phyloP scores from a whole-genome alignment of 1,284 basidiomycete species.

The Phylloporus sp. region DNA sequence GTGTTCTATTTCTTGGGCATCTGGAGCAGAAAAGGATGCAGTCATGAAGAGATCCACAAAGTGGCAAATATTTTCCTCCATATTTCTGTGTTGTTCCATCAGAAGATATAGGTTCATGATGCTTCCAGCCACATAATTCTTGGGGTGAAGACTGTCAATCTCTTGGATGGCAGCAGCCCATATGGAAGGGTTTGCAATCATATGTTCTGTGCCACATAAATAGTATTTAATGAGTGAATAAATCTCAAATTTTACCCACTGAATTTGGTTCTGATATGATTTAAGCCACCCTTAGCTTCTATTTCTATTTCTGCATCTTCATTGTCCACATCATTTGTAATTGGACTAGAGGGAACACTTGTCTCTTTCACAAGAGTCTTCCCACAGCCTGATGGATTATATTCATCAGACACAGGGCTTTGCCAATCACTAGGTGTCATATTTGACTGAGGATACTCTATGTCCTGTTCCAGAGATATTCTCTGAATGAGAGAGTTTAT shows the following conservation, averaged over 20 bases:
- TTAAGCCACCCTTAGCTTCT: background rate
- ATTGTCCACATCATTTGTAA: background rate
- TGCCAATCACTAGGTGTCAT: too few species aligned
- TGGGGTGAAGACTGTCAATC: conserved; percentile 12
- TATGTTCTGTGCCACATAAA: background rate
- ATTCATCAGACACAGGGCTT: too few species aligned
- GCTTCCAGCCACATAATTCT: conserved; percentile 13
- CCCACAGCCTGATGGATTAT: too few species aligned
- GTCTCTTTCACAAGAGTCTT: too few species aligned
- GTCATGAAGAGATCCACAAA: conserved; percentile 18
- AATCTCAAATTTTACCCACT: background rate
- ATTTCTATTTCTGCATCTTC: background rate
- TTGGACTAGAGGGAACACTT: background rate
- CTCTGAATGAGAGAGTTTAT: too few species aligned
- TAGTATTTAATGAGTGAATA: background rate
- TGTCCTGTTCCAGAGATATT: too few species aligned
- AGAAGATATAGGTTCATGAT: conserved; percentile 19
- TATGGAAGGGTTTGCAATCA: conserved; percentile 13
- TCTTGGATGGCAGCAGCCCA: conserved; percentile 12
- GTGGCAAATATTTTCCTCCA: background rate
- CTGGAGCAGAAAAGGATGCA: background rate
- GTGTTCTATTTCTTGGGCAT: background rate
- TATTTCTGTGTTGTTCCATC: background rate
- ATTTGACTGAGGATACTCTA: too few species aligned
- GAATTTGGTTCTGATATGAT: background rate